Evolutionary conservation across 2,329 filamentous ascomycete species (phyloP).

Genomic region (Hirsutella thompsonii): DNA sequence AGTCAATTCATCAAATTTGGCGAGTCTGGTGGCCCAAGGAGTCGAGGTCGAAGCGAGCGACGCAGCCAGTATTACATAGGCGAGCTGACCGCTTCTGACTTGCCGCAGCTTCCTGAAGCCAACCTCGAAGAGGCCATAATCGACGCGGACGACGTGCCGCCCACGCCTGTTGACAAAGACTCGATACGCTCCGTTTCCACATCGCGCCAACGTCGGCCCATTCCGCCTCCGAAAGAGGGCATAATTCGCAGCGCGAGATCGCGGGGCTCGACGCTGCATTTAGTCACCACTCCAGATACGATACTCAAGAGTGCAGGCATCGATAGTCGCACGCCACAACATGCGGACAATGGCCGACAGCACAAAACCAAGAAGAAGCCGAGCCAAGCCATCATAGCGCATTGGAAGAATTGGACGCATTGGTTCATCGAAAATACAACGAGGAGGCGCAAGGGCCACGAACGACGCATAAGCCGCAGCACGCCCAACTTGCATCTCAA

Average conservation of each 20-base stretch:
- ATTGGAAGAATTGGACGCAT: constrained; percentile 52
- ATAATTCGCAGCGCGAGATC: constrained; percentile 55
- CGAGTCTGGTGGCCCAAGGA: constrained; percentile 39
- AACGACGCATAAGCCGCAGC: constrained; percentile 40
- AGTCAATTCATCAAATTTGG: constrained; percentile 28
- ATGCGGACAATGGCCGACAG: constrained; percentile 16
- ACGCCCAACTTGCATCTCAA: constrained; percentile 45
- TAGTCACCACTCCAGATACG: constrained; percentile 55
- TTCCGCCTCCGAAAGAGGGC: constrained; percentile 78
- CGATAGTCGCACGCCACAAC: constrained; percentile 7
- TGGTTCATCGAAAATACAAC: constrained; percentile 50
- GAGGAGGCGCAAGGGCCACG: constrained; percentile 33
- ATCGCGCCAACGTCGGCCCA: constrained; percentile 59
- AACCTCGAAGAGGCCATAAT: constrained; percentile 15
- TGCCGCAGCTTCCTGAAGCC: constrained; percentile 63
- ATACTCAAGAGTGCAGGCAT: constrained; percentile 20
- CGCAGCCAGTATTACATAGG: constrained; percentile 52
- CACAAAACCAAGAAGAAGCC: constrained; percentile 43
- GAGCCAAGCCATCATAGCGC: constrained; percentile 44
- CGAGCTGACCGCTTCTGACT: constrained; percentile 56
- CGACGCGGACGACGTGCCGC: constrained; percentile 32
- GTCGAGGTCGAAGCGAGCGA: constrained; percentile 65
- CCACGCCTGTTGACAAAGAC: constrained; percentile 68
- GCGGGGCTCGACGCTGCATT: constrained; percentile 73
- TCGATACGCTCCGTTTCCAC: constrained; percentile 64